A percentile compares a stretch with the other conserved stretches of the same genome.
These are phyloP conservation scores for Pseudotulostoma volvatum DNA, from an alignment of 495 filamentous ascomycete species.

Conservation along the genomic window DNA sequence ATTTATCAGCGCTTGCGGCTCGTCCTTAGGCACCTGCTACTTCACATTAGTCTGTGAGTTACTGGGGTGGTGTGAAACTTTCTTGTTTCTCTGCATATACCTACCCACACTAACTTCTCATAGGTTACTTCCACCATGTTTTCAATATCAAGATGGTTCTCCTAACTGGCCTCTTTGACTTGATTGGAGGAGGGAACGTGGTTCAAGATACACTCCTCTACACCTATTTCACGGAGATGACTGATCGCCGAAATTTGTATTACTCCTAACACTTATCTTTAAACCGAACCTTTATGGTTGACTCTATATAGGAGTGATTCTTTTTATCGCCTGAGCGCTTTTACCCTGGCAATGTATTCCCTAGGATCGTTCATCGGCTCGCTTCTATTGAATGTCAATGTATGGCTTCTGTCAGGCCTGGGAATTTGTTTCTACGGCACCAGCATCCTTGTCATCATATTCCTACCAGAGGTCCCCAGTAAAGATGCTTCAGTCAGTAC, in stretches of 20 bases:
- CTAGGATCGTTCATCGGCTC: background rate
- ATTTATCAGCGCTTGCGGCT: background rate
- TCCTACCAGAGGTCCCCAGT: background rate
- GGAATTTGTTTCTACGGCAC: background rate
- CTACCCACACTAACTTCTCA: too few relatives aligned
- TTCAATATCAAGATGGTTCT: background rate
- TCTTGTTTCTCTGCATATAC: too few relatives aligned
- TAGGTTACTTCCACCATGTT: background rate
- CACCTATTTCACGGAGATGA: background rate
- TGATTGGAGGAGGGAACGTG: background rate
- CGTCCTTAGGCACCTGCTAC: background rate
- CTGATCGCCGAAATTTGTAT: too few relatives aligned
- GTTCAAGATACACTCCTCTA: background rate
- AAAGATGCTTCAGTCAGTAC: background rate
- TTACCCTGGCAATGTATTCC: background rate
- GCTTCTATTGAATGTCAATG: background rate
- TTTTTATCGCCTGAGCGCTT: background rate
- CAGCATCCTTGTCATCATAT: background rate
- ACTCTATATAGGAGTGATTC: background rate
- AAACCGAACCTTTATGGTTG: too few relatives aligned
- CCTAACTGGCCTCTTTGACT: background rate
- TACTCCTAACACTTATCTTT: too few relatives aligned
- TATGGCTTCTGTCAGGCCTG: background rate
- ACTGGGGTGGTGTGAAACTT: too few relatives aligned
- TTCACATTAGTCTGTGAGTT: background rate